phyloP scores from a whole-genome alignment of 805 yeast genomes.

The Suhomyces emberorum region DNA sequence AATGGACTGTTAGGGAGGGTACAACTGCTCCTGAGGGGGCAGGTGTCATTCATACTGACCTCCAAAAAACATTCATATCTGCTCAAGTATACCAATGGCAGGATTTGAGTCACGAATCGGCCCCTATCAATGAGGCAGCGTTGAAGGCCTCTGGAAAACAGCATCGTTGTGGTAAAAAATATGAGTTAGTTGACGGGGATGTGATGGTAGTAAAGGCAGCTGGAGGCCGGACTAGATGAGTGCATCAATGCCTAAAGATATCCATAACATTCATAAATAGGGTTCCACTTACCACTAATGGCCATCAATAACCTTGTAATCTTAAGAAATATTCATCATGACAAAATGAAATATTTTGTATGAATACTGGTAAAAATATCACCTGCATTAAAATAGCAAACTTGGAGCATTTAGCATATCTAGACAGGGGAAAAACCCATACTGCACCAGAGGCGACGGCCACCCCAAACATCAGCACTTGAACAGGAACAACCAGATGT shows the following conservation, averaged over 20 bases:
- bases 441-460: no score
- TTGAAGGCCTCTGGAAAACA: slow-evolving; percentile 59
- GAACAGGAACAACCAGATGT: no score
- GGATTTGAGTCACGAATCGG: slow-evolving; percentile 44
- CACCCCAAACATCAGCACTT: no score
- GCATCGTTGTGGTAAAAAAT: slow-evolving; percentile 70
- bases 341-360: no score
- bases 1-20: slow-evolving; percentile 81
- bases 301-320: no score
- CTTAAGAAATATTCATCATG: no score
- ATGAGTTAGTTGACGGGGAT: slow-evolving; percentile 82
- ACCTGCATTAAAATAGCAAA: no score
- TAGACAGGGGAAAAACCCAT: no score
- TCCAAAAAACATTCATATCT: slow-evolving; percentile 74
- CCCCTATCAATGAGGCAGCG: slow-evolving; percentile 48
- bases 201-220: slow-evolving; percentile 70
- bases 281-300: no score
- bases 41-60: slow-evolving; percentile 82
- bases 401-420: no score
- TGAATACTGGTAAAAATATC: no score
- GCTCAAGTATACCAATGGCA: slow-evolving; percentile 71
- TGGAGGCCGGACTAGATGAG: slow-evolving; percentile 47
- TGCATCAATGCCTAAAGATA: neutral
- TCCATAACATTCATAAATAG: no score
- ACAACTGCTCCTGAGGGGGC: slow-evolving; percentile 87